Evolutionary conservation across 2,329 filamentous ascomycete species (phyloP), one percentile per base, ranked within the genome.

Genomic region (Biscogniauxia marginata): DNA sequence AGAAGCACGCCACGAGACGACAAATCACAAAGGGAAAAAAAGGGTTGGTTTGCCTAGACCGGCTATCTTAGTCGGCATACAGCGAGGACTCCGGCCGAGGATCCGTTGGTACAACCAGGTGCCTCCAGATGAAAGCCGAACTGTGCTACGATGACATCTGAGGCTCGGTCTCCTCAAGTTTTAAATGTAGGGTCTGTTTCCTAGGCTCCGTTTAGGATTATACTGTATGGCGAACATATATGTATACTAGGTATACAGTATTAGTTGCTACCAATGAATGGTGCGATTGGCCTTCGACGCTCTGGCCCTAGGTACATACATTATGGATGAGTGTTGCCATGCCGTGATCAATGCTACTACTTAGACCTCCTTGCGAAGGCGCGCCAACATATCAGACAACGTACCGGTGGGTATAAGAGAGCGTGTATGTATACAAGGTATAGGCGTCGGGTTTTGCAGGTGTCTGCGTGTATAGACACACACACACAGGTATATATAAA

Each of bases 361-460:
- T 39, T 39, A 16, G 30, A 16, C 13, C 9, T 39, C 30, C 30
- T 39, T 39, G 30, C 9, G 30, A 39, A 16, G 11, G 13, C 30
- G 13, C 30, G n/a, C 5, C 13, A 39, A 39, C n/a, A 39, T 39
- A 39, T 39, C 30, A 39, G 30, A 39, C 30, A 39, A n/a, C n/a
- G 30, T 39, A 39, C 30, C 30, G 9, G 30, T 16, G 30, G 7
- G 30, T 16, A 39, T 39, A 39, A 39, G 30, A 39, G 6, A 39
- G 3, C 13, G 30, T 39, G 6, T 39, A 39, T 39, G 30, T 39
- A 39, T 39, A 39, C 30, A 39, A 16, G n/a, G 30, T n/a, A n/a
- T n/a, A n/a, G n/a, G n/a, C n/a, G 9, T 39, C 13, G 54, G 19
- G n/a, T 59, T 61, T 59, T 49, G 25, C 49, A 54, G 47, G 55